Conservation (phyloP, 805 yeast species). For the Candida glaebosa region DNA sequence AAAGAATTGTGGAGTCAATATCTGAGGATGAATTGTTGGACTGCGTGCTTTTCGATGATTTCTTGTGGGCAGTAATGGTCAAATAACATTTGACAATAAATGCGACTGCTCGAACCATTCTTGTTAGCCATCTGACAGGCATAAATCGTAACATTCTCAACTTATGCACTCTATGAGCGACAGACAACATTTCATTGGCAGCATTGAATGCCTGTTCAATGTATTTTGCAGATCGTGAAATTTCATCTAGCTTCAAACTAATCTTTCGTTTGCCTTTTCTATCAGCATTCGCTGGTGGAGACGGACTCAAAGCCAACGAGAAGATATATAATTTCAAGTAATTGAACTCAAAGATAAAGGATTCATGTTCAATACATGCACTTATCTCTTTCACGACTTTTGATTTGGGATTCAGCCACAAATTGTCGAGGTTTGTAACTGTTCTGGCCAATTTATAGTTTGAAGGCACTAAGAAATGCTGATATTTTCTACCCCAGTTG, state of each 20-base stretch:
- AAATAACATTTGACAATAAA: constrained; percentile 83
- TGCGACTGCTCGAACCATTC: constrained; percentile 84
- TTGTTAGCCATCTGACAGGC: constrained; percentile 91
- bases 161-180: constrained; percentile 66
- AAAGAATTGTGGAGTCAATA: constrained; percentile 48
- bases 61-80: constrained; percentile 52
- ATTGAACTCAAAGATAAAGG: constrained; percentile 76
- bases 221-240: constrained; percentile 69
- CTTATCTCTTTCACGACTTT: constrained; percentile 37
- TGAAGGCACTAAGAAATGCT: constrained; percentile 49
- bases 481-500: constrained; percentile 71
- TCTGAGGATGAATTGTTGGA: constrained; percentile 19
- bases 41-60: constrained; percentile 16
- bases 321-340: constrained; percentile 82
- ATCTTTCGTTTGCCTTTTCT: constrained; percentile 17
- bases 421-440: constrained; percentile 18
- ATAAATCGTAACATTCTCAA: constrained; percentile 64
- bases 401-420: constrained; percentile 25
- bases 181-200: constrained; percentile 73
- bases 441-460: constrained; percentile 35
- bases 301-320: constrained; percentile 68
- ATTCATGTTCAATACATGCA: constrained; percentile 56
- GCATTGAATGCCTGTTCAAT: constrained; percentile 80
- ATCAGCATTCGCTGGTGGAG: constrained; percentile 19
- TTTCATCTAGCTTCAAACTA: constrained; percentile 59